Conservation (phyloP, 352 stramenopile species). For the Phytophthora capsici region DNA sequence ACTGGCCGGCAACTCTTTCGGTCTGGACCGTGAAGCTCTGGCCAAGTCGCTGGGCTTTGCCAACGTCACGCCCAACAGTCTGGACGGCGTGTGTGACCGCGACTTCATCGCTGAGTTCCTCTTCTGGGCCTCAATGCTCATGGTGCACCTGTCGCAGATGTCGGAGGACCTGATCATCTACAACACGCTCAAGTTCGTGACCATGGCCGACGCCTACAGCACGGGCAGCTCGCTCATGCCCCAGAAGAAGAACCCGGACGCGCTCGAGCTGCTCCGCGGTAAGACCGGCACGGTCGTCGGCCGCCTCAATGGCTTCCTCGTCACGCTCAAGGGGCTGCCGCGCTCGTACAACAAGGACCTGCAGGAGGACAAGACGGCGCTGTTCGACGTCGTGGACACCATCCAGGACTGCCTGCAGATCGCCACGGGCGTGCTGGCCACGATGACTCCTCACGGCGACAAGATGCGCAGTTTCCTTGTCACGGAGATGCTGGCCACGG, state of each 20-base stretch:
- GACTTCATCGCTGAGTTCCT: conserved; percentile 99
- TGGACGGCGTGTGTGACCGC: conserved; percentile 98
- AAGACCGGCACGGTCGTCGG: conserved; percentile 97
- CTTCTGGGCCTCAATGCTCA: conserved; percentile 96
- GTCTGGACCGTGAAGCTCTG: conserved; percentile 95
- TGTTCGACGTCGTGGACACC: conserved; percentile 98
- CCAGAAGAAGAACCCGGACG: conserved; percentile 99
- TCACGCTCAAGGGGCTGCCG: conserved; percentile 97
- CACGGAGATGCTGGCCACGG: conserved; percentile 99
- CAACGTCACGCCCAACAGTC: conserved; percentile 95
- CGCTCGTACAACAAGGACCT: conserved; percentile 99
- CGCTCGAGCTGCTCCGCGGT: conserved; percentile 97
- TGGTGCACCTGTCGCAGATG: conserved; percentile 97
- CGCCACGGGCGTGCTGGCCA: conserved; percentile 96
- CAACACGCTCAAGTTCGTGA: conserved; percentile 95
- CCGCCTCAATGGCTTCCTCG: conserved; percentile 94
- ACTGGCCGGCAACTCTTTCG: conserved; percentile 98
- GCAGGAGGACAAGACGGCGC: conserved; percentile 98
- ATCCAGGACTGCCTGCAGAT: conserved; percentile 98
- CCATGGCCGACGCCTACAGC: conserved; percentile 97
- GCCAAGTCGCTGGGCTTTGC: conserved; percentile 94
- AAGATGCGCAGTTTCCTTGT: conserved; percentile 96
- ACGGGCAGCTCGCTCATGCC: conserved; percentile 99
- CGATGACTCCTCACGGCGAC: conserved; percentile 95
- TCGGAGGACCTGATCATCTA: conserved; percentile 99